Conservation (phyloP, 2,329 filamentous ascomycete species). For the Alternaria sp. region DNA sequence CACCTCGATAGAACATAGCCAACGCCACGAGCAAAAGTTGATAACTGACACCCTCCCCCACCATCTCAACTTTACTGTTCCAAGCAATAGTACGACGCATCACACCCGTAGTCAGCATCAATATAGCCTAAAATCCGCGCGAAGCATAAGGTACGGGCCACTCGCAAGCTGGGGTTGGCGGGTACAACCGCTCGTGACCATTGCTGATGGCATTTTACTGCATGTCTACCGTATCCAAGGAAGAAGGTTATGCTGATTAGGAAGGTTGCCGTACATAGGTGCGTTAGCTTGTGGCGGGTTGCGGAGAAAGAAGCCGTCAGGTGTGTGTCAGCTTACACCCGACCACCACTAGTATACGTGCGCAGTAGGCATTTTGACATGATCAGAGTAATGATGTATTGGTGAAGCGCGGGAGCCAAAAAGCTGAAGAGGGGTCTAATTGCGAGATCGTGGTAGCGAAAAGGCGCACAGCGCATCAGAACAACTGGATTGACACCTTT, state of each 20-base stretch:
- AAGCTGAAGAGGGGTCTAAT: not conserved
- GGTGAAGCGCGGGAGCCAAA: not conserved
- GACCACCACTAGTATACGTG: not conserved
- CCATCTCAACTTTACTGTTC: not conserved
- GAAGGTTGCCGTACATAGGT: not conserved
- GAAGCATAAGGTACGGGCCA: not conserved
- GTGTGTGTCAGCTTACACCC: not conserved
- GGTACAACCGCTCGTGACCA: not conserved
- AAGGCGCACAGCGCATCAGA: not conserved
- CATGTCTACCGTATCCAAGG: not conserved
- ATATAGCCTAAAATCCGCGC: slow-evolving; percentile 4
- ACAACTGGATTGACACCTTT: not conserved
- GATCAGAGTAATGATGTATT: not conserved
- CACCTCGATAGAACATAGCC: not conserved
- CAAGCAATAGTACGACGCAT: not conserved
- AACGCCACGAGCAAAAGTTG: not conserved
- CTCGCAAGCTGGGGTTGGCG: not conserved
- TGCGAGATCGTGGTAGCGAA: not conserved
- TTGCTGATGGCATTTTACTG: not conserved
- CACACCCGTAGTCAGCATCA: not conserved
- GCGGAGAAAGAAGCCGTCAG: not conserved
- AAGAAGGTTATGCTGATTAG: not conserved
- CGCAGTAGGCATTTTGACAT: no score
- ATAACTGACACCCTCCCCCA: not conserved
- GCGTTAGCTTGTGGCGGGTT: not conserved